These are phyloP conservation scores for Aciculosporium take DNA, from an alignment of 2,329 filamentous ascomycete genomes.

Conservation along the genomic window DNA sequence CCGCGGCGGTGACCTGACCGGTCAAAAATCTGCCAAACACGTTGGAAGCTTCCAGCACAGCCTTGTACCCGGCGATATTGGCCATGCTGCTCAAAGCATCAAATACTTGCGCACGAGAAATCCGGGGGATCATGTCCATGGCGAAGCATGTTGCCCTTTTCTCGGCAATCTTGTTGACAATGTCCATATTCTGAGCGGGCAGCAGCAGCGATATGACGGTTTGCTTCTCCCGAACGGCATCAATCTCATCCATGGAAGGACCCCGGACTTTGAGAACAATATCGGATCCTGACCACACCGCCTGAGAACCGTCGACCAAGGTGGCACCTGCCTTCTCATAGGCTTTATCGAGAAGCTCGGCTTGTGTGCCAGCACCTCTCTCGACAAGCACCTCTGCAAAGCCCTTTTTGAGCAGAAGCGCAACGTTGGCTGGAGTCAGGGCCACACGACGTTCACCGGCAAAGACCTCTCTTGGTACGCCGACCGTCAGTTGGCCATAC, in stretches of 20 bases:
- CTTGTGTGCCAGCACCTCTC: conserved; percentile 61
- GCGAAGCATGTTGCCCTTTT: conserved; percentile 66
- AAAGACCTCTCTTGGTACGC: conserved; percentile 66
- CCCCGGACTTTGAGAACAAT: conserved; percentile 76
- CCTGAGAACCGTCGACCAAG: conserved; percentile 50
- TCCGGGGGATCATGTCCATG: conserved; percentile 87
- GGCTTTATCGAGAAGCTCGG: conserved; percentile 63
- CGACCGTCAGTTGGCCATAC: conserved; percentile 60
- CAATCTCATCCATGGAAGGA: conserved; percentile 56
- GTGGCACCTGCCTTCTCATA: conserved; percentile 69
- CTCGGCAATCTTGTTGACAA: conserved; percentile 59
- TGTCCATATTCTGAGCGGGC: conserved; percentile 61
- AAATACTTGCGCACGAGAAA: conserved; percentile 77
- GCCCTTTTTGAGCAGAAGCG: conserved; percentile 72
- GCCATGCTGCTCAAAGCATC: conserved; percentile 87
- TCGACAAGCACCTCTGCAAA: conserved; percentile 66
- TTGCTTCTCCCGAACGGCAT: conserved; percentile 51
- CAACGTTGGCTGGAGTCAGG: conserved; percentile 71
- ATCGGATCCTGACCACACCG: conserved; percentile 61
- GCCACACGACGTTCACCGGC: conserved; percentile 71
- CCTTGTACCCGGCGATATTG: conserved; percentile 88
- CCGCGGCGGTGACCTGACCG: conserved; percentile 79
- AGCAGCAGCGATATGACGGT: conserved; percentile 76
- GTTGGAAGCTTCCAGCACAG: conserved; percentile 78
- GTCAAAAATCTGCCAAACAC: conserved; percentile 79